Evolutionary conservation across 768 basidiomycete genomes (phyloP), one percentile per base, ranked within the genome.

Genomic region (Lactifluus echinatus): DNA sequence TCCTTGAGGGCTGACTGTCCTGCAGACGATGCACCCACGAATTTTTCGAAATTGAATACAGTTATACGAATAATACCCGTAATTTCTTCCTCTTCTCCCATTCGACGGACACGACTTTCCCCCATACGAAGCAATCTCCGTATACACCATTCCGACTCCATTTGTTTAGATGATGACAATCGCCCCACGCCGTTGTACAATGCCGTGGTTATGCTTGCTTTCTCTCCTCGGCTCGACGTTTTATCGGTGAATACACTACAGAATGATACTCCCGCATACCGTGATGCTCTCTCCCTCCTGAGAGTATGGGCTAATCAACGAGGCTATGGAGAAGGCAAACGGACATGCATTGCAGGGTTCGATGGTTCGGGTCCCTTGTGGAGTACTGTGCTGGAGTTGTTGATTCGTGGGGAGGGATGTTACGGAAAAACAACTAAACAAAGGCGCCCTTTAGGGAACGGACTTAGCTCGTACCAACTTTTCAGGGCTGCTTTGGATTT

Each of bases 301-400:
- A 80, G 91, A 10, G 79, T 94, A 15, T 99, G 96, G 96, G 90
- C 89, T 1, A 83, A 84, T 49, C 87, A 93, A 64, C 77, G 93
- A 40, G 92, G 92, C 0, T 93, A 85, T 62, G 77, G 81, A 2
- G 76, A 78, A 59, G 81, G 85, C 11, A 68, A 71, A 3, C 70
- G 74, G 40, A 66, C 80, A 59, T 85, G 81, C 63, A 73, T 89
- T 3, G 74, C 77, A 15, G 89, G 89, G 15, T 93, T 85, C 66
- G 87, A 83, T 65, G 77, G 77, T 7, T 73, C 76, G 23, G 88
- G 88, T 0, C 66, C 75, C 4, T 86, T 77, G 79, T 93, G 90
- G 90, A 71, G 72, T 44, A 78, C 77, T 0, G 61, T 92, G 1
- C 68, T 92, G 24, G 80, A 76, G 29, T 62, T 83, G 39, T 65